phyloP scores from a whole-genome alignment of 2,329 filamentous ascomycete genomes.

The Ophiostoma ulmi region DNA sequence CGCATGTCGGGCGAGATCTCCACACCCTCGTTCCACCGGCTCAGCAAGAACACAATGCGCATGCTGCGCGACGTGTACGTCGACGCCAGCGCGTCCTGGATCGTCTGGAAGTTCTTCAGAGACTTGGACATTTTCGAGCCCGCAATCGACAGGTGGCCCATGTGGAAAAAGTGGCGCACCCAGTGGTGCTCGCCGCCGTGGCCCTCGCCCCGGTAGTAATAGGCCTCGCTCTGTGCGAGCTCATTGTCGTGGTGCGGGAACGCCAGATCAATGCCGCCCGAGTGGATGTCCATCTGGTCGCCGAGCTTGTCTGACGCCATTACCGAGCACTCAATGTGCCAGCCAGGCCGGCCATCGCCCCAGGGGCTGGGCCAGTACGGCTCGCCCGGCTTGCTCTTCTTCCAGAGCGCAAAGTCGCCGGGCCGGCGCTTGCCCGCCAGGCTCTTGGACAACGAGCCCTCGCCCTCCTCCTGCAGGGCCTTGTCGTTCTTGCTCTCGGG shows the following conservation, averaged over 20 bases:
- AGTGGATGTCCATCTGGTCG: slow-evolving; percentile 64
- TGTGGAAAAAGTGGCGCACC: slow-evolving; percentile 72
- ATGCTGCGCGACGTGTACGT: slow-evolving; percentile 62
- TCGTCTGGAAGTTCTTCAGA: slow-evolving; percentile 69
- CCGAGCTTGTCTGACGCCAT: slow-evolving; percentile 66
- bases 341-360: slow-evolving; percentile 64
- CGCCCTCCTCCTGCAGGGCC: slow-evolving; percentile 60
- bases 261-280: slow-evolving; percentile 62
- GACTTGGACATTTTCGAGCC: slow-evolving; percentile 68
- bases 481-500: slow-evolving; percentile 64
- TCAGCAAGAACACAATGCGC: slow-evolving; percentile 63
- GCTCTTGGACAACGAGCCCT: slow-evolving; percentile 57
- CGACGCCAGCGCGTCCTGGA: slow-evolving; percentile 56
- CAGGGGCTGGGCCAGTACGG: slow-evolving; percentile 58
- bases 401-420: slow-evolving; percentile 64
- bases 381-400: slow-evolving; percentile 53
- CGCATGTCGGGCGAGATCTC: slow-evolving; percentile 64
- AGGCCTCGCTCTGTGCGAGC: slow-evolving; percentile 66
- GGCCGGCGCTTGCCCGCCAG: slow-evolving; percentile 56
- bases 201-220: slow-evolving; percentile 44
- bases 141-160: slow-evolving; percentile 50
- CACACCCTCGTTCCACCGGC: slow-evolving; percentile 63
- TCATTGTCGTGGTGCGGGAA: slow-evolving; percentile 54
- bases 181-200: slow-evolving; percentile 40
- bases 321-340: slow-evolving; percentile 71